phyloP scores from a whole-genome alignment of 2,329 filamentous ascomycete genomes.

The Pseudodiploospora longispora region DNA sequence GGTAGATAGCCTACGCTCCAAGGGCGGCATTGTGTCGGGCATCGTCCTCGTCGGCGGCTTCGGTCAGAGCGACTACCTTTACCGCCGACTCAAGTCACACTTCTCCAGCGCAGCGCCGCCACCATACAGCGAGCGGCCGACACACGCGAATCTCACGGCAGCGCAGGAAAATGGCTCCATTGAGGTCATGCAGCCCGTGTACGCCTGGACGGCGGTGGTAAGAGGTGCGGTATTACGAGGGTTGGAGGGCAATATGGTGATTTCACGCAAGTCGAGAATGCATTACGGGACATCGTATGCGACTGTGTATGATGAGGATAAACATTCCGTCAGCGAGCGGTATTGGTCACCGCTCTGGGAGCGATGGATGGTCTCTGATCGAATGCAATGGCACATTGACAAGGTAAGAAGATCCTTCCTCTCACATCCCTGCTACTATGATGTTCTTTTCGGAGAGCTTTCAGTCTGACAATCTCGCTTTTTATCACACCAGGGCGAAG shows the following conservation, averaged over 20 bases:
- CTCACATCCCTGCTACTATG: too few species aligned
- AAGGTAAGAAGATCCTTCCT: slow-evolving; percentile 44
- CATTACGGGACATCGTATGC: slow-evolving; percentile 77
- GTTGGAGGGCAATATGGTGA: slow-evolving; percentile 70
- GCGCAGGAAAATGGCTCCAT: slow-evolving; percentile 49
- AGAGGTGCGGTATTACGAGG: slow-evolving; percentile 68
- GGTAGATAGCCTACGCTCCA: slow-evolving; percentile 53
- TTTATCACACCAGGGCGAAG: slow-evolving; percentile 49
- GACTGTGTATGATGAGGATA: slow-evolving; percentile 69
- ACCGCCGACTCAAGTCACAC: slow-evolving; percentile 60
- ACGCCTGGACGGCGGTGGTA: slow-evolving; percentile 76
- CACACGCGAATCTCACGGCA: slow-evolving; percentile 46
- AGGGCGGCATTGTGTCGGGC: slow-evolving; percentile 57
- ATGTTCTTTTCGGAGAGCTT: too few species aligned
- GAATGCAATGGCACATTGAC: slow-evolving; percentile 80
- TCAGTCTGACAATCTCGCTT: not conserved
- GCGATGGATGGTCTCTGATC: slow-evolving; percentile 73
- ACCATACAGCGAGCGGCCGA: slow-evolving; percentile 62
- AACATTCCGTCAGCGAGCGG: slow-evolving; percentile 62
- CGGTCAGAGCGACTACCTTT: slow-evolving; percentile 70
- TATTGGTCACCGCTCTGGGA: slow-evolving; percentile 79
- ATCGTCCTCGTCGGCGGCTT: slow-evolving; percentile 78
- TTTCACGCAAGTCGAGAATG: slow-evolving; percentile 64
- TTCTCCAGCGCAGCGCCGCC: slow-evolving; percentile 54
- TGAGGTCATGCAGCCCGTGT: slow-evolving; percentile 74